Percentiles rank a stretch among this genome's conserved stretches.
These are phyloP conservation scores for Akanthomyces lecanii DNA, from an alignment of 2,329 filamentous ascomycete genomes.

Conservation along the genomic window DNA sequence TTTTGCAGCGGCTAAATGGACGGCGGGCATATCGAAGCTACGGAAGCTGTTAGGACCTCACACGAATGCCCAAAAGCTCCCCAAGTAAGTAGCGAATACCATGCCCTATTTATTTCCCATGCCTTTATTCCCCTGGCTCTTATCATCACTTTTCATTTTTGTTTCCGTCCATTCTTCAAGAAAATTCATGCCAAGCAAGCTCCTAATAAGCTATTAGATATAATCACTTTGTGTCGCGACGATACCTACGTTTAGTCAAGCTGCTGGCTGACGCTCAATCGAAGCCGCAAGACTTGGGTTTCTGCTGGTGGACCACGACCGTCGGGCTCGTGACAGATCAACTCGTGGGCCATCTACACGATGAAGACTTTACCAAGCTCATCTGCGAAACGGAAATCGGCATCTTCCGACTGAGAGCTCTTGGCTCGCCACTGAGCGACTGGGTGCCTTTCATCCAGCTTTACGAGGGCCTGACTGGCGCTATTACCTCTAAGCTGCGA, in stretches of 20 bases:
- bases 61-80: neutral
- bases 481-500: neutral
- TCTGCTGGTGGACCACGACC: conserved; percentile 8
- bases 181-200: too few species aligned
- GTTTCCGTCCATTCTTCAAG: too few species aligned
- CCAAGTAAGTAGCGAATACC: neutral
- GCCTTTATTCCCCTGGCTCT: neutral
- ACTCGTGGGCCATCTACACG: neutral
- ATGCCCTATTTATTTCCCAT: too few species aligned
- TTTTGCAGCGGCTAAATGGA: neutral
- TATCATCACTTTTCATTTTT: neutral
- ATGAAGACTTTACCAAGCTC: neutral
- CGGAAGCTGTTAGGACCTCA: neutral
- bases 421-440: neutral
- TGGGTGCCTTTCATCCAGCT: neutral
- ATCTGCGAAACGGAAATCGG: conserved; percentile 3
- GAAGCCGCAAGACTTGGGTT: conserved; percentile 1
- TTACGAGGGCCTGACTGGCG: neutral
- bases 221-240: neutral
- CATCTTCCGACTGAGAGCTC: neutral
- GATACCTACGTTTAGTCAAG: conserved; percentile 3
- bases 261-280: neutral
- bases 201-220: neutral
- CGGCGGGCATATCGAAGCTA: neutral
- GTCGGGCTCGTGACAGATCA: conserved; percentile 7